Conservation (phyloP, 257 asterid species). For the Vinca minor region DNA sequence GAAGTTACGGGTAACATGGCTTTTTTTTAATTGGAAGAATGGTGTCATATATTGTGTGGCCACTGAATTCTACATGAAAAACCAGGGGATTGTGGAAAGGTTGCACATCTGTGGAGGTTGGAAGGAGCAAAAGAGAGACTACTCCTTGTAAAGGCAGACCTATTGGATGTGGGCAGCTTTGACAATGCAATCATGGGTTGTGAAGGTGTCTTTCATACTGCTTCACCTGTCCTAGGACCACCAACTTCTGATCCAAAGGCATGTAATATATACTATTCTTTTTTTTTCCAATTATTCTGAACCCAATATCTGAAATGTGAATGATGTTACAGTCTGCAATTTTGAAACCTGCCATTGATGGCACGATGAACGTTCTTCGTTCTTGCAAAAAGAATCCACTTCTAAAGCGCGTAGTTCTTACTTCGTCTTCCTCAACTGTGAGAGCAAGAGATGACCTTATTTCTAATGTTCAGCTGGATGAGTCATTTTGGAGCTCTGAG, state of each 20-base stretch:
- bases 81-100: conserved; percentile 52
- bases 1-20: too few species aligned
- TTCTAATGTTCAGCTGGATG: conserved; percentile 48
- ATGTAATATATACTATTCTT: too few species aligned
- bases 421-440: conserved; percentile 82
- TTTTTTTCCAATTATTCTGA: not conserved
- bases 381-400: conserved; percentile 67
- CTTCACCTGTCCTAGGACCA: conserved; percentile 71
- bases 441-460: conserved; percentile 56
- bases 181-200: conserved; percentile 68
- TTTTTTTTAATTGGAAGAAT: not conserved
- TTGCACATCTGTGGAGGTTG: conserved; percentile 64
- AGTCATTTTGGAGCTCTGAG: conserved; percentile 76
- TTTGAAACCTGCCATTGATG: conserved; percentile 79
- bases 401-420: conserved; percentile 68
- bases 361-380: conserved; percentile 73
- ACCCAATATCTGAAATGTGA: not conserved
- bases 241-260: conserved; percentile 32
- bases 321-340: conserved; percentile 41
- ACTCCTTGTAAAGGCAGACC: conserved; percentile 47
- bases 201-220: conserved; percentile 83
- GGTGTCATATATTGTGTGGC: not conserved
- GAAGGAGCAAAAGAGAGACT: conserved; percentile 80
- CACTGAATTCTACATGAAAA: not conserved
- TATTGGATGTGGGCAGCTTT: conserved; percentile 72